Percentiles rank a stretch among this genome's conserved stretches.
These are phyloP conservation scores for Lactarius trivialis DNA, from an alignment of 768 basidiomycete species.

Conservation along the genomic window DNA sequence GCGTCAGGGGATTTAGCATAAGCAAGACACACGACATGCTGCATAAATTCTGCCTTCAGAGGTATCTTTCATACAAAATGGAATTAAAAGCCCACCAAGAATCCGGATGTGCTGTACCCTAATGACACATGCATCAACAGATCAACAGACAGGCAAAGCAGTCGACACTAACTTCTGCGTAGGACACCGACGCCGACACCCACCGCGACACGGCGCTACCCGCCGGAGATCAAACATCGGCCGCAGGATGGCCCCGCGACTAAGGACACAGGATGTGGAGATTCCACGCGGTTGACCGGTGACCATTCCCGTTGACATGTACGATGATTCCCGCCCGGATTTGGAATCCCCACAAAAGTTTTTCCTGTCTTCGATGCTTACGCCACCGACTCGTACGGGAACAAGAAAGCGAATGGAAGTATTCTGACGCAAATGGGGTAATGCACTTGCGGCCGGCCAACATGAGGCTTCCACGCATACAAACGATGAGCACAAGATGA, in stretches of 20 bases:
- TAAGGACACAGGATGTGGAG: background rate
- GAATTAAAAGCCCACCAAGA: background rate
- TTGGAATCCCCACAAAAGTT: background rate
- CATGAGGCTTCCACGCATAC: conserved; percentile 1
- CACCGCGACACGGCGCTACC: background rate
- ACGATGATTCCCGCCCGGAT: conserved; percentile 1
- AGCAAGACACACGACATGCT: conserved; percentile 9
- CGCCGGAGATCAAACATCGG: background rate
- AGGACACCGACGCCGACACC: background rate
- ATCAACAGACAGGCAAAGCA: background rate
- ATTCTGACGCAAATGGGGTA: background rate
- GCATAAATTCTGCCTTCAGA: conserved; percentile 8
- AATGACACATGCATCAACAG: background rate
- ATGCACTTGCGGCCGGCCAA: background rate
- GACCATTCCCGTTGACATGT: background rate
- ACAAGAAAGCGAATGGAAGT: background rate
- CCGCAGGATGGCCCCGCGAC: conserved; percentile 2
- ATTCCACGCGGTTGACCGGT: background rate
- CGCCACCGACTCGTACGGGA: background rate
- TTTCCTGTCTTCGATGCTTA: background rate
- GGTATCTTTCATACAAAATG: conserved; percentile 5
- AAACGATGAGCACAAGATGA: background rate
- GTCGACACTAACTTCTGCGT: background rate
- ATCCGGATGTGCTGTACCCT: background rate
- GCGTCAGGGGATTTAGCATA: background rate